Conservation (phyloP, 176 grass and related monocot species). For the Luzula sylvatica region DNA sequence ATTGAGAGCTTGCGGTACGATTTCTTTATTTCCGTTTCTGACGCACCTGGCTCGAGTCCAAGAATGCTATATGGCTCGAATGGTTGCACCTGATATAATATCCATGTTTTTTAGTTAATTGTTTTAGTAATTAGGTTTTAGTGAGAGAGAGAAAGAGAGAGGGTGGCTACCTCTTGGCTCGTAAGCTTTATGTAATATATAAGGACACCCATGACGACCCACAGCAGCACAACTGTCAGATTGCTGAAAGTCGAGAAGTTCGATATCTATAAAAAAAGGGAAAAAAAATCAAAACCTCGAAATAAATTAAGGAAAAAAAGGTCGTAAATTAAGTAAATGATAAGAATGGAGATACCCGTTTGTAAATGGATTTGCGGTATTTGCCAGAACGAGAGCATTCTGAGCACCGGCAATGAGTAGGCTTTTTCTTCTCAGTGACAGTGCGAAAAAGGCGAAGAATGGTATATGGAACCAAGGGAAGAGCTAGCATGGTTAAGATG, state of each 20-base stretch:
- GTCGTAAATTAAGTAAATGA: background rate
- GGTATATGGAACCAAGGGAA: slow-evolving; percentile 89
- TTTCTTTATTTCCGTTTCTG: slow-evolving; percentile 86
- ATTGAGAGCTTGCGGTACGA: slow-evolving; percentile 91
- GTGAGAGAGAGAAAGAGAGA: background rate
- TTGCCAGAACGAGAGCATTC: slow-evolving; percentile 74
- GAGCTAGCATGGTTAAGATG: slow-evolving; percentile 92
- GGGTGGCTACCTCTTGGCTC: slow-evolving; percentile 63
- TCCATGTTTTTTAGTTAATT: slow-evolving; percentile 9
- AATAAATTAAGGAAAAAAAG: background rate
- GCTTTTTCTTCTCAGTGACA: slow-evolving; percentile 65
- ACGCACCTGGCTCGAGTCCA: slow-evolving; percentile 74
- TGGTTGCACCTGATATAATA: slow-evolving; percentile 58
- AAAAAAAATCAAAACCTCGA: background rate
- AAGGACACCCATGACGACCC: slow-evolving; percentile 76
- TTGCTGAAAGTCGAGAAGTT: slow-evolving; percentile 95
- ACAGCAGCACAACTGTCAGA: slow-evolving; percentile 71
- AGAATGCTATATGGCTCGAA: slow-evolving; percentile 99
- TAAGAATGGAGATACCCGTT: slow-evolving; percentile 28
- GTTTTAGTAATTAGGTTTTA: background rate
- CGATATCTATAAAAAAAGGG: slow-evolving; percentile 55
- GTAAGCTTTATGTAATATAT: slow-evolving; percentile 92
- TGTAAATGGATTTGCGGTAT: slow-evolving; percentile 95
- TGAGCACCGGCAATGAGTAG: slow-evolving; percentile 80
- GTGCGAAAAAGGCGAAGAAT: slow-evolving; percentile 49